These are phyloP conservation scores for Erysimum pusillum DNA, from an alignment of 441 rosid genomes.

Conservation along the genomic window DNA sequence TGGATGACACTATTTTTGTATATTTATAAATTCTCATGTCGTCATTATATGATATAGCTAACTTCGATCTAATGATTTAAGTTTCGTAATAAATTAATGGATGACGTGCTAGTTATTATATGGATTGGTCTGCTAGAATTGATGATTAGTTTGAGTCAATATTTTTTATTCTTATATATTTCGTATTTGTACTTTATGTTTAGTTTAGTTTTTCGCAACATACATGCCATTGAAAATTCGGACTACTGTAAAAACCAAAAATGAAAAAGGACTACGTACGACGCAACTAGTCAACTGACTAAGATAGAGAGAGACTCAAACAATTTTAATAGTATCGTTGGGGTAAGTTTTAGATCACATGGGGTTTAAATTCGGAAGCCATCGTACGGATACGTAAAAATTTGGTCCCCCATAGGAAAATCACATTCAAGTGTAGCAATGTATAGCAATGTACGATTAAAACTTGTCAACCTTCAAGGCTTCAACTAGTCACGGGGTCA, in stretches of 20 bases:
- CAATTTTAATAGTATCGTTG: constrained; percentile 3
- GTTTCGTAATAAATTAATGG: background rate
- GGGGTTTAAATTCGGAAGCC: background rate
- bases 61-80: background rate
- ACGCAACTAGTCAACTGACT: background rate
- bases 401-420: constrained; percentile 3
- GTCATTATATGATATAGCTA: background rate
- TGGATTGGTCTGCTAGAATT: background rate
- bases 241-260: background rate
- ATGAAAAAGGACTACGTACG: background rate
- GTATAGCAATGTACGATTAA: constrained; percentile 26
- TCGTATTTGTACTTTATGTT: too few species aligned
- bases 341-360: constrained; percentile 22
- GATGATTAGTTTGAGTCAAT: background rate
- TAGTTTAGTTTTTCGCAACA: too few species aligned
- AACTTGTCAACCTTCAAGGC: constrained; percentile 7
- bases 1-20: background rate
- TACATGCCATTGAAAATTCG: too few species aligned
- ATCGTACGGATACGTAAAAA: constrained; percentile 28
- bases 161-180: too few species aligned
- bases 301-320: constrained; percentile 7
- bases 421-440: constrained; percentile 1
- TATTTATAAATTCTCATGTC: background rate
- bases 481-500: constrained; percentile 33
- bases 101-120: background rate